Evolutionary conservation across 192 early-diverging fungal species (phyloP).

Genomic region (Backusella sp.): DNA sequence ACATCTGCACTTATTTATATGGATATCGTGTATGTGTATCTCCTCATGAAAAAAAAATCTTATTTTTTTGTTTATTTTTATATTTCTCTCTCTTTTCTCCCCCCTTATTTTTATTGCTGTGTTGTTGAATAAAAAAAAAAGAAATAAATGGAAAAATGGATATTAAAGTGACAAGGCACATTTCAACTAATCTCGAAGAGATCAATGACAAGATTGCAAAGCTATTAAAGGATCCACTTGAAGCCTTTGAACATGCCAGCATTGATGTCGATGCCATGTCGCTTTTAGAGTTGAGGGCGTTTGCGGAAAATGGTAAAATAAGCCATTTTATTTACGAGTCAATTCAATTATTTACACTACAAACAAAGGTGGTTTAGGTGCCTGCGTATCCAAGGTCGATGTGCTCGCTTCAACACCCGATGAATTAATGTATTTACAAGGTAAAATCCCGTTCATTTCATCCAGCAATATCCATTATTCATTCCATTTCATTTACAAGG

Average conservation of each 20-base stretch:
- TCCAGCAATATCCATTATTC: not conserved
- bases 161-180: conserved; percentile 26
- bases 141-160: conserved; percentile 14
- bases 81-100: not conserved
- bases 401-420: conserved; percentile 36
- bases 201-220: conserved; percentile 25
- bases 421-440: conserved; percentile 47
- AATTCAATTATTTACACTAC: not conserved
- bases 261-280: conserved; percentile 24
- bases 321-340: too few relatives aligned
- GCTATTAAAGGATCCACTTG: conserved; percentile 20
- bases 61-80: not conserved
- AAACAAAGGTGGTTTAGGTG: conserved; percentile 40
- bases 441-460: conserved; percentile 10
- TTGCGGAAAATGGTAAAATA: conserved; percentile 31
- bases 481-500: conserved; percentile 23
- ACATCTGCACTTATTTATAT: not conserved
- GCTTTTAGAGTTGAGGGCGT: conserved; percentile 18
- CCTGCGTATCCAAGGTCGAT: conserved; percentile 42
- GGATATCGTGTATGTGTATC: not conserved
- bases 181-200: conserved; percentile 32
- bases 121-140: not conserved
- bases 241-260: not conserved
- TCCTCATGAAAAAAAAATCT: not conserved
- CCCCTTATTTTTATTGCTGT: not conserved